Evolutionary conservation across 192 early-diverging fungal species (phyloP).

Genomic region (Glomus cerebriforme): DNA sequence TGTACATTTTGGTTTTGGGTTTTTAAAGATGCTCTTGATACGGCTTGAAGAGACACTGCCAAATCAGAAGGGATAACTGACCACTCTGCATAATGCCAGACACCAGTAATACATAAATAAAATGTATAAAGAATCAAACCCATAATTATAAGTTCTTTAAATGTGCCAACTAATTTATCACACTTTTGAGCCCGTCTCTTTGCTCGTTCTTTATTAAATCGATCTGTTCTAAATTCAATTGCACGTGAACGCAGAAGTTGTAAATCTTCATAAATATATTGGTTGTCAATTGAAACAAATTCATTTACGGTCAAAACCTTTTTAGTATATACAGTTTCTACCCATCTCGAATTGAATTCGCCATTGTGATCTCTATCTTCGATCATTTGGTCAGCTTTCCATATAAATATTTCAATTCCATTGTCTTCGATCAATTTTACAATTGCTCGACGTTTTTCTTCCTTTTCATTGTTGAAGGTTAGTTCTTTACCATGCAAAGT

Average conservation of each 20-base stretch:
- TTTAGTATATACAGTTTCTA: constrained; percentile 27
- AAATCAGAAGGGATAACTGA: constrained; percentile 26
- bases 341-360: background rate
- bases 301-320: constrained; percentile 19
- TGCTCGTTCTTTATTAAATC: background rate
- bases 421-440: constrained; percentile 5
- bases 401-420: constrained; percentile 24
- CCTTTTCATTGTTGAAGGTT: background rate
- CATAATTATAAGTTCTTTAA: background rate
- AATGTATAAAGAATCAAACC: background rate
- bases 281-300: background rate
- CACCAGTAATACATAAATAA: background rate
- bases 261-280: constrained; percentile 13
- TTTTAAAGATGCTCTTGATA: constrained; percentile 20
- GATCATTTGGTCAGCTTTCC: constrained; percentile 23
- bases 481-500: background rate
- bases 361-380: background rate
- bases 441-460: background rate
- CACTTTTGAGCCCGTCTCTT: background rate
- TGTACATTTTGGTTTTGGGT: background rate
- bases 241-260: constrained; percentile 23
- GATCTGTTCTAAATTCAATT: constrained; percentile 24
- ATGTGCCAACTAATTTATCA: background rate
- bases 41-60: background rate
- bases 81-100: constrained; percentile 16